phyloP scores from a whole-genome alignment of 2,329 filamentous ascomycete genomes.

The Westerdykella sp. region DNA sequence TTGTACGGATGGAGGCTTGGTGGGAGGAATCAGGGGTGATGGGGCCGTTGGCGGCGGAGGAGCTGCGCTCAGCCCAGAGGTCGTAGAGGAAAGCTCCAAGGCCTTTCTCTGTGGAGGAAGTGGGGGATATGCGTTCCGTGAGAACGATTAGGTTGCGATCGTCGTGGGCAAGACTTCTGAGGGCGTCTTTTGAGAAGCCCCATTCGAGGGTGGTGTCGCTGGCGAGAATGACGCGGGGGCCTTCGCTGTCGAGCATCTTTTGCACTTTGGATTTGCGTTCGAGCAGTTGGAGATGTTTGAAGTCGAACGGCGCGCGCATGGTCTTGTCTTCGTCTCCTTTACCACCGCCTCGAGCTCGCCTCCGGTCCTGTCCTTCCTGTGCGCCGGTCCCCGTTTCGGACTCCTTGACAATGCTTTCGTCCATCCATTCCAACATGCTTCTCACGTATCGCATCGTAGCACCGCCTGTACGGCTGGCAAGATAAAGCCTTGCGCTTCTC shows the following conservation, averaged over 20 bases:
- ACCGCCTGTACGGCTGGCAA: constrained; percentile 79
- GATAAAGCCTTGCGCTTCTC: constrained; percentile 57
- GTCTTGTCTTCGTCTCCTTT: constrained; percentile 44
- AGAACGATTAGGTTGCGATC: constrained; percentile 78
- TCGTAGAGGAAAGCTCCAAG: constrained; percentile 73
- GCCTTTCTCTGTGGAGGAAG: constrained; percentile 27
- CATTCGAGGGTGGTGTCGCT: constrained; percentile 88
- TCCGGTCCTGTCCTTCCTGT: constrained; percentile 25
- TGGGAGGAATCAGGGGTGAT: constrained; percentile 60
- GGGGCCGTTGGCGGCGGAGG: constrained; percentile 25
- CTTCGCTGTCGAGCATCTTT: constrained; percentile 53
- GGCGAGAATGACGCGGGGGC: constrained; percentile 73
- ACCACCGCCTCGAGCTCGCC: constrained; percentile 25
- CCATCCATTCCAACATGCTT: constrained; percentile 99
- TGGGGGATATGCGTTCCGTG: constrained; percentile 62
- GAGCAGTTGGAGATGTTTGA: constrained; percentile 74
- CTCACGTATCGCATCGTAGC: constrained; percentile 86
- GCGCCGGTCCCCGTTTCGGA: constrained; percentile 61
- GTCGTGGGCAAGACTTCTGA: constrained; percentile 69
- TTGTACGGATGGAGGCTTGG: constrained; percentile 22
- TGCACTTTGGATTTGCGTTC: constrained; percentile 77
- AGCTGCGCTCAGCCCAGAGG: constrained; percentile 31
- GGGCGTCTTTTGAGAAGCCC: constrained; percentile 82
- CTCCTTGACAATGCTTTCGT: constrained; percentile 86
- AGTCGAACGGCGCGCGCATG: constrained; percentile 73